Percentiles rank a stretch among this genome's conserved stretches.
Evolutionary conservation across 768 basidiomycete species (phyloP).

Genomic region (Naganishia friedmannii): DNA sequence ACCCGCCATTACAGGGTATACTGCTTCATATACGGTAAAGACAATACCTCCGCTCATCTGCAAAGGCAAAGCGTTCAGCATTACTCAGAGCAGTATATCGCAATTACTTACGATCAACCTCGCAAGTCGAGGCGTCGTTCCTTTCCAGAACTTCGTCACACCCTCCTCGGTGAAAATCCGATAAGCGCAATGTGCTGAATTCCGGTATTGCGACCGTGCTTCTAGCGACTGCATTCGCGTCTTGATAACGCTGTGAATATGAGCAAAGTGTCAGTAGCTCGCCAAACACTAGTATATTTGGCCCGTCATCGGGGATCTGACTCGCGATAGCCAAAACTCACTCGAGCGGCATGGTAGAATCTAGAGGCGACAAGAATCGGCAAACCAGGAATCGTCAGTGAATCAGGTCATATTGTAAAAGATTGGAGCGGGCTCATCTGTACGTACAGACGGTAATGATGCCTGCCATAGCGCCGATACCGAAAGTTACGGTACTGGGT

Average conservation of each 20-base stretch:
- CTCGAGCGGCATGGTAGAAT: slow-evolving; percentile 54
- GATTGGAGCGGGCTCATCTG: slow-evolving; percentile 39
- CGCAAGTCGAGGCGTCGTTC: slow-evolving; percentile 83
- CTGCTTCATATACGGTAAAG: slow-evolving; percentile 78
- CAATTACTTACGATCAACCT: slow-evolving; percentile 62
- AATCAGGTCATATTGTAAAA: background rate
- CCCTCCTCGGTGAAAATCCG: slow-evolving; percentile 93
- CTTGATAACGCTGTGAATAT: slow-evolving; percentile 75
- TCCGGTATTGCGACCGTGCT: slow-evolving; percentile 78
- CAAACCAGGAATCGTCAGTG: background rate
- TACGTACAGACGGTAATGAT: slow-evolving; percentile 84
- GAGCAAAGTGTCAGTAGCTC: background rate
- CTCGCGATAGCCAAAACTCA: slow-evolving; percentile 33
- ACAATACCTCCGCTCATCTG: slow-evolving; percentile 89
- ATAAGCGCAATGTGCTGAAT: slow-evolving; percentile 93
- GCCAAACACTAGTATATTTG: background rate
- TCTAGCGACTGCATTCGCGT: slow-evolving; percentile 94
- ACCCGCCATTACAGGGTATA: slow-evolving; percentile 40
- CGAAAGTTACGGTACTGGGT: slow-evolving; percentile 85
- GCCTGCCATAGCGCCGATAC: slow-evolving; percentile 87
- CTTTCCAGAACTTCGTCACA: slow-evolving; percentile 87
- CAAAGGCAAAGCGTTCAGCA: background rate
- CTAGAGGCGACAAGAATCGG: no score
- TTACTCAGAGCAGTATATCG: background rate
- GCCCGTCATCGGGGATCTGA: background rate